Percentiles rank a stretch among this genome's conserved stretches.
Evolutionary conservation across 306 rosid species (phyloP).

Genomic region (Fagus sylvatica): DNA sequence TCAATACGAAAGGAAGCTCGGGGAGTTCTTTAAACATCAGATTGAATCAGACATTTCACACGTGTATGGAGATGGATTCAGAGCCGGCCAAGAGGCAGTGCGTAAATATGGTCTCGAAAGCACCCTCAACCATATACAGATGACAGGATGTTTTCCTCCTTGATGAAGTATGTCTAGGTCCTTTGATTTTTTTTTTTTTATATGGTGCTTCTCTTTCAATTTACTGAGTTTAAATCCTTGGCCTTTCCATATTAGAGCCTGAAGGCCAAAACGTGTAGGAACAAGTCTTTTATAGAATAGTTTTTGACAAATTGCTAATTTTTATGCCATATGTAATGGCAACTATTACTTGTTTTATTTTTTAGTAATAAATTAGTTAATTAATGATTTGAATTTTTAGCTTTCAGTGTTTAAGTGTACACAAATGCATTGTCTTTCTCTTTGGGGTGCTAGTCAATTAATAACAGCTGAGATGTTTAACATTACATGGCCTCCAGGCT

Average conservation of each 20-base stretch:
- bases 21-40: slow-evolving; percentile 94
- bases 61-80: slow-evolving; percentile 87
- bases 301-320: slow-evolving; percentile 32
- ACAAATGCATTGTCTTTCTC: too few species aligned
- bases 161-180: slow-evolving; percentile 30
- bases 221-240: slow-evolving; percentile 33
- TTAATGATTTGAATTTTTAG: background rate
- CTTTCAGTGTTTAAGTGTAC: too few species aligned
- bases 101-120: slow-evolving; percentile 71
- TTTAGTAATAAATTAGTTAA: background rate
- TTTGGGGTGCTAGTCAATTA: too few species aligned
- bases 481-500: too few species aligned
- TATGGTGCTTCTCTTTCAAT: slow-evolving; percentile 39
- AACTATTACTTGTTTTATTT: background rate
- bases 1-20: slow-evolving; percentile 77
- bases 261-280: slow-evolving; percentile 44
- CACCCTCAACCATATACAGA: slow-evolving; percentile 83
- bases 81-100: slow-evolving; percentile 91
- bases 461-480: too few species aligned
- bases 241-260: slow-evolving; percentile 59
- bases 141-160: slow-evolving; percentile 80
- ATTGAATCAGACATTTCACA: slow-evolving; percentile 95
- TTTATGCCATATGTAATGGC: slow-evolving; percentile 26
- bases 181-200: background rate
- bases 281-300: slow-evolving; percentile 20